Percentiles rank a stretch among this genome's conserved stretches.
phyloP scores from a whole-genome alignment of 2,329 filamentous ascomycete genomes.

The Penicillium sp. region DNA sequence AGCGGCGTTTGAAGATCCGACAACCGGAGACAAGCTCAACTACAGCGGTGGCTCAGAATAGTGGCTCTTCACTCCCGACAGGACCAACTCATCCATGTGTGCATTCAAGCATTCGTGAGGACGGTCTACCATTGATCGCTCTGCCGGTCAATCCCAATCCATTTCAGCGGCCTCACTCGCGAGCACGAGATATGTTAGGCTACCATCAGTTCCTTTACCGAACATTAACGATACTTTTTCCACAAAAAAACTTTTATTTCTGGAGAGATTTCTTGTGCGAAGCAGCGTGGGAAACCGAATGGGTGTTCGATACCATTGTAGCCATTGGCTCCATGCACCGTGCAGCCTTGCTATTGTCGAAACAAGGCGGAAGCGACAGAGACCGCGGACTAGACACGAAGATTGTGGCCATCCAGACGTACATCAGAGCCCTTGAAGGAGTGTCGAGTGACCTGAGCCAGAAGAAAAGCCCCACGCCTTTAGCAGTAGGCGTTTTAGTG shows the following conservation, averaged over 20 bases:
- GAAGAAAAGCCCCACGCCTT: conserved; percentile 1
- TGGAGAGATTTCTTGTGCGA: conserved; percentile 27
- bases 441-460: conserved; percentile 11
- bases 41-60: neutral
- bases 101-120: neutral
- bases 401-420: conserved; percentile 22
- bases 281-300: conserved; percentile 26
- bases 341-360: conserved; percentile 20
- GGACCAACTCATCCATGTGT: neutral
- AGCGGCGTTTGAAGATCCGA: conserved; percentile 17
- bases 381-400: conserved; percentile 20
- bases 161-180: conserved; percentile 22
- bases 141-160: conserved; percentile 22
- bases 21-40: conserved; percentile 3
- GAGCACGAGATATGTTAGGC: conserved; percentile 24
- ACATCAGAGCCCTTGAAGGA: conserved; percentile 20
- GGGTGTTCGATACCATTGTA: conserved; percentile 23
- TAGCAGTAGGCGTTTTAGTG: conserved; percentile 11
- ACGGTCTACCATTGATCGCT: conserved; percentile 19
- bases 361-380: conserved; percentile 13
- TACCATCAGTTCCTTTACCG: conserved; percentile 27
- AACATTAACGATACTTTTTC: conserved; percentile 22
- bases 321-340: conserved; percentile 26
- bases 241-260: conserved; percentile 15
- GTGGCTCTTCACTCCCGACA: neutral